Base-by-base conservation (phyloP, 1,284 basidiomycete species). In the Nidula niveotomentosa region DNA sequence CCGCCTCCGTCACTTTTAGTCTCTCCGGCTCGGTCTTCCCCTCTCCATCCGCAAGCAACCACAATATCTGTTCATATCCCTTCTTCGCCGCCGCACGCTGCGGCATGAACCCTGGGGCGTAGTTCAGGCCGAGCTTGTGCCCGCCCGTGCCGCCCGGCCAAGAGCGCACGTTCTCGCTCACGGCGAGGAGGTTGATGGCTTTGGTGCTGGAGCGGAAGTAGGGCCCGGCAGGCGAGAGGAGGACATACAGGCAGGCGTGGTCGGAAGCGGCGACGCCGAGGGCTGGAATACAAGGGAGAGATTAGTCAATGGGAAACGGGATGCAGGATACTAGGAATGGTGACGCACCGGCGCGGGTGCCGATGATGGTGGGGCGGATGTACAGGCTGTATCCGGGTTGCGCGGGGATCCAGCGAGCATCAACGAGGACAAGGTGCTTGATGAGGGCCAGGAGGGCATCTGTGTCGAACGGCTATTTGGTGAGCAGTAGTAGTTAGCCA, bases 131-230 rank as follows among this genome's bases (percentile, higher is more conserved):
- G n/a, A 90, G 70, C 68, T 90, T 90, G 72, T 79, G 73, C 0
- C 73, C 80, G 17, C 88, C 88, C 0, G 85, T 88, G 6, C 86
- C 91, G 46, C 92, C 92, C 0, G 92, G 93, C 91, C 91, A 94
- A 0, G 93, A 81, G 45, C 93, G 84, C 4, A 93, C 90, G 58
- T 77, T 79, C 48, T 87, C 80, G 17, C 75, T 72, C 9, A 88
- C 83, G 1, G 88, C 91, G 52, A 91, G 83, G 8, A 95, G 74
- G 1, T 87, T 83, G 50, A 94, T 78, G 1, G 86, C 81, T 63
- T 82, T 85, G 30, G 79, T 78, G 8, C 78, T 81, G 15, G 76
- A 76, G 50, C 79, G 75, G 76, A 91, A 93, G 74, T 89, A 93
- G 0, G 90, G 88, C 0, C 88, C 88, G 0, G 81, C 73, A 1